Evolutionary conservation across 345 rosid genomes (phyloP).

Genomic region (Brassica cretica): DNA sequence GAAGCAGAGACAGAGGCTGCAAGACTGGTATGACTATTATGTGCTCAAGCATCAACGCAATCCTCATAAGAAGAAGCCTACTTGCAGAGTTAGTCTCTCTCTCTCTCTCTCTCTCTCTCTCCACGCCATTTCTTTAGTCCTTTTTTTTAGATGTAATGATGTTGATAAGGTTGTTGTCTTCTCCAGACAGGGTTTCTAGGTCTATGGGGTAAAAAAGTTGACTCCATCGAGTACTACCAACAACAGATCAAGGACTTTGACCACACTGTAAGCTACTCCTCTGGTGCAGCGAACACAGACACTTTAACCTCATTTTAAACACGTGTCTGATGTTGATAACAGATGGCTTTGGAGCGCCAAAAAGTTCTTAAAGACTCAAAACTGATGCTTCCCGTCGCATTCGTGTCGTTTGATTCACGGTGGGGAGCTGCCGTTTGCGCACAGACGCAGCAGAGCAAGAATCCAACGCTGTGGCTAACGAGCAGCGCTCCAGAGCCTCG

Average conservation of each 20-base stretch:
- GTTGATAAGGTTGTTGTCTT: conserved; percentile 28
- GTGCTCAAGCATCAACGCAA: conserved; percentile 79
- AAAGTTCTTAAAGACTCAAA: conserved; percentile 70
- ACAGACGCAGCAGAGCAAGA: conserved; percentile 94
- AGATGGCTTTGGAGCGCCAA: conserved; percentile 81
- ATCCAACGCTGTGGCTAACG: conserved; percentile 88
- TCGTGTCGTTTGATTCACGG: conserved; percentile 87
- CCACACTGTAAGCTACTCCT: conserved; percentile 50
- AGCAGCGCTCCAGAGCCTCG: conserved; percentile 98
- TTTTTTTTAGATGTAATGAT: background rate
- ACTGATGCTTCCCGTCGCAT: conserved; percentile 73
- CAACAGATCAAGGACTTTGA: conserved; percentile 60
- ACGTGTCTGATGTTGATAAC: conserved; percentile 5
- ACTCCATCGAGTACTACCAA: conserved; percentile 77
- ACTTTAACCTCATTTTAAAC: background rate
- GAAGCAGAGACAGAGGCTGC: conserved; percentile 73
- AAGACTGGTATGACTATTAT: conserved; percentile 85
- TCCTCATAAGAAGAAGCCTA: conserved; percentile 79
- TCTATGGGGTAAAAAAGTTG: conserved; percentile 77
- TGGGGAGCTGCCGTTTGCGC: conserved; percentile 99
- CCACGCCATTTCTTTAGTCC: background rate
- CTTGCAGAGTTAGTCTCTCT: conserved; percentile 53
- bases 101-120: conserved; percentile 4
- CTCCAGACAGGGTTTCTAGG: conserved; percentile 86
- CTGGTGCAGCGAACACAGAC: background rate